Percentiles rank a stretch among this genome's conserved stretches.
Evolutionary conservation across 768 basidiomycete species (phyloP).

Genomic region (Brasilioporus rufonigricans): DNA sequence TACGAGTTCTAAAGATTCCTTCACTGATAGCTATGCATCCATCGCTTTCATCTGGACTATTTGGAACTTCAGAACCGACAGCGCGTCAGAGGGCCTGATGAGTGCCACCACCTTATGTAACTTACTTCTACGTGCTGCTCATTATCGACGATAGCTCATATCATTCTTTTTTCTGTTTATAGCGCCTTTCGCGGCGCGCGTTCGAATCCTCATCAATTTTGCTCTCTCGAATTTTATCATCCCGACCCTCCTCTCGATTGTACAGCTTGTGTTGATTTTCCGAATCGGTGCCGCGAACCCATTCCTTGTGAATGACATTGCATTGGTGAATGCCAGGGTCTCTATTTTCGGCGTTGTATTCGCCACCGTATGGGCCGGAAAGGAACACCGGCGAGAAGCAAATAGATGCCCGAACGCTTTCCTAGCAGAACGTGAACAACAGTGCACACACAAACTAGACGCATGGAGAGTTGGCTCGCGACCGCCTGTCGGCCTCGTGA

Average conservation of each 20-base stretch:
- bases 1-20: not conserved
- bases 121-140: too few species aligned
- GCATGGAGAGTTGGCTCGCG: not conserved
- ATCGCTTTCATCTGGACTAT: conserved; percentile 25
- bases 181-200: too few species aligned
- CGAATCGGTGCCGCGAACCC: not conserved
- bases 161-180: too few species aligned
- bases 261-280: conserved; percentile 23
- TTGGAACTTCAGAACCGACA: not conserved
- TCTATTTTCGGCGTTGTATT: conserved; percentile 12
- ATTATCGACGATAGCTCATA: too few species aligned
- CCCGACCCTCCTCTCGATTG: conserved; percentile 27
- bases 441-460: not conserved
- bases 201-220: conserved; percentile 21
- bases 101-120: conserved; percentile 1
- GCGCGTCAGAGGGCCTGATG: not conserved
- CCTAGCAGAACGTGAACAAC: not conserved
- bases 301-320: not conserved
- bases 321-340: conserved; percentile 3
- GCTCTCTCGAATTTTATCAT: conserved; percentile 29
- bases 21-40: conserved; percentile 20
- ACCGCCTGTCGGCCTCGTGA: not conserved
- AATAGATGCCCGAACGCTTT: not conserved
- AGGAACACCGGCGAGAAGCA: conserved; percentile 1
- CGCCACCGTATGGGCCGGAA: too few species aligned